Evolutionary conservation across 2,329 filamentous ascomycete species (phyloP).

Genomic region (Phaeosphaeriaceae sp.): DNA sequence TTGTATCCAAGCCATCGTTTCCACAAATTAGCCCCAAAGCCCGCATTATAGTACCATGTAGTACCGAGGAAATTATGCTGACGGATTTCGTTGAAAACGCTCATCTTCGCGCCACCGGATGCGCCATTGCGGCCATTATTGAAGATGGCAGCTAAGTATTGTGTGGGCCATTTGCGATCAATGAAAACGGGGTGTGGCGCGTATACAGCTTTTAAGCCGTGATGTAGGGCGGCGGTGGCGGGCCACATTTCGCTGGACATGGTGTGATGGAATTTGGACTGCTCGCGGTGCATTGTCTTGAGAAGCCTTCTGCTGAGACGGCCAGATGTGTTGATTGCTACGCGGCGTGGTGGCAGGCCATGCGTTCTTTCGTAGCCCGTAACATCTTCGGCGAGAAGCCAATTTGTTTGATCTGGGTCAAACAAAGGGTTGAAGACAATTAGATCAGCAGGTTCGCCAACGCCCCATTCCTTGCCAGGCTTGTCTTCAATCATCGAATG

Average conservation of each 20-base stretch:
- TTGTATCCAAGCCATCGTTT: slow-evolving; percentile 62
- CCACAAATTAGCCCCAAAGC: slow-evolving; percentile 61
- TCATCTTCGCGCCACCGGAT: slow-evolving; percentile 55
- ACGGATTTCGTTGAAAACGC: slow-evolving; percentile 57
- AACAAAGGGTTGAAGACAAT: slow-evolving; percentile 82
- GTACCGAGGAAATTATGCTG: slow-evolving; percentile 62
- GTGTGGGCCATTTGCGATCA: slow-evolving; percentile 62
- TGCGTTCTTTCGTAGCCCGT: slow-evolving; percentile 68
- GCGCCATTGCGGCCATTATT: slow-evolving; percentile 62
- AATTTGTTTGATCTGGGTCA: slow-evolving; percentile 72
- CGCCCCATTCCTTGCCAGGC: slow-evolving; percentile 63
- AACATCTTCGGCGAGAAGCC: slow-evolving; percentile 73
- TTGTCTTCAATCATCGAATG: slow-evolving; percentile 61
- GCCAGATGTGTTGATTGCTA: slow-evolving; percentile 73
- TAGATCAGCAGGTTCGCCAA: slow-evolving; percentile 74
- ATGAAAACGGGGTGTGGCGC: slow-evolving; percentile 64
- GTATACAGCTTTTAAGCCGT: slow-evolving; percentile 78
- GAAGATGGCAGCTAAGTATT: slow-evolving; percentile 61
- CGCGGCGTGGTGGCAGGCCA: slow-evolving; percentile 68
- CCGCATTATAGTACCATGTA: slow-evolving; percentile 62
- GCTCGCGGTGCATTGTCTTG: slow-evolving; percentile 76
- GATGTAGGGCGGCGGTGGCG: slow-evolving; percentile 71
- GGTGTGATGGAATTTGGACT: slow-evolving; percentile 69
- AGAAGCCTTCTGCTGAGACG: slow-evolving; percentile 71
- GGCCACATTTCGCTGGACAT: slow-evolving; percentile 86